These are phyloP conservation scores for Mallotus nudiflorus DNA, from an alignment of 345 rosid species.

Conservation along the genomic window DNA sequence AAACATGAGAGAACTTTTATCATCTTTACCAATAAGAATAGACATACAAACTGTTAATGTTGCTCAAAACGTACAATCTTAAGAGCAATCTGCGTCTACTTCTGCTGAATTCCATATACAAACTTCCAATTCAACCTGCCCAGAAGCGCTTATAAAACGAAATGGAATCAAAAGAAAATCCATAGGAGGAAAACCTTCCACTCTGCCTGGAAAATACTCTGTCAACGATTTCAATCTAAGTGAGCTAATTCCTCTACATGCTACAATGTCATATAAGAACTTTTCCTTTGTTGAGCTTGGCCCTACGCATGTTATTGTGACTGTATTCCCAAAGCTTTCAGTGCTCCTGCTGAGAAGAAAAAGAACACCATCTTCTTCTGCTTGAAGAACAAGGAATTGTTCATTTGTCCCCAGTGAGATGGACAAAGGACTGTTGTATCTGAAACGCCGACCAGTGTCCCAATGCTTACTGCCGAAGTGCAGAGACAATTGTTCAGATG, in stretches of 20 bases:
- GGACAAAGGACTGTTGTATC: constrained; percentile 32
- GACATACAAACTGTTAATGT: too few species aligned
- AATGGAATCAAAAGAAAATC: constrained; percentile 36
- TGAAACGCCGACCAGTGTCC: constrained; percentile 27
- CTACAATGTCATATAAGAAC: constrained; percentile 30
- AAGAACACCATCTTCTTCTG: constrained; percentile 46
- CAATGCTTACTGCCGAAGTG: constrained; percentile 47
- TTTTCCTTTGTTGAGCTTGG: constrained; percentile 28
- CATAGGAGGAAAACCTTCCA: constrained; percentile 22
- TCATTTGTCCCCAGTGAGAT: constrained; percentile 28
- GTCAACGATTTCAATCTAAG: constrained; percentile 41
- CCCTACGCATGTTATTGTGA: constrained; percentile 34
- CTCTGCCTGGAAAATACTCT: constrained; percentile 24
- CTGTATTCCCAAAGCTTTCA: constrained; percentile 29
- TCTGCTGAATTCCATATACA: constrained; percentile 38
- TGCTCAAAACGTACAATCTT: neutral
- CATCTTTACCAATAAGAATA: too few species aligned
- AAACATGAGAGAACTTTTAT: too few species aligned
- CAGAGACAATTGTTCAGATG: constrained; percentile 33
- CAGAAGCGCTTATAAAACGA: constrained; percentile 33
- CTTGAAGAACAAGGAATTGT: constrained; percentile 45
- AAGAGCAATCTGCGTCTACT: neutral
- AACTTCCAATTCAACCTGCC: constrained; percentile 39
- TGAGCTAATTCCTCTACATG: constrained; percentile 28
- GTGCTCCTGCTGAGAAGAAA: constrained; percentile 38